phyloP scores from a whole-genome alignment of 257 asterid species.

The Solanum virginianum region DNA sequence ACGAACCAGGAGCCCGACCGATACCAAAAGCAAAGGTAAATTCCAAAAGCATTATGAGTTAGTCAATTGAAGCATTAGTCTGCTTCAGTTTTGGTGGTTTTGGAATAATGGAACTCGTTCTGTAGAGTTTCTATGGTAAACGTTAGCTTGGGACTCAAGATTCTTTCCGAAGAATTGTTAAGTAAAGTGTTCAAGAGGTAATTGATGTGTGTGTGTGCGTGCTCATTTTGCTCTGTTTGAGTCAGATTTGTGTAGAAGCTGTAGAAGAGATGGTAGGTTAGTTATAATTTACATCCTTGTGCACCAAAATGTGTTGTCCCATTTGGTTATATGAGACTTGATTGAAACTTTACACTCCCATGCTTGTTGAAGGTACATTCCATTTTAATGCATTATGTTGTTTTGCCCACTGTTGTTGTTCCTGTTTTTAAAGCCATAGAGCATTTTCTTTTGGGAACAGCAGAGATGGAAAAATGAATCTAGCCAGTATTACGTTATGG shows the following conservation, averaged over 20 bases:
- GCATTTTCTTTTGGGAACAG: background rate
- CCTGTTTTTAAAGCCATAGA: background rate
- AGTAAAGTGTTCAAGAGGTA: background rate
- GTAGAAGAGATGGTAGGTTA: background rate
- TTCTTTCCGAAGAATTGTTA: background rate
- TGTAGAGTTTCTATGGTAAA: background rate
- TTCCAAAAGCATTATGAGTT: background rate
- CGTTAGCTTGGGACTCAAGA: background rate
- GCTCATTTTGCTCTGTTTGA: background rate
- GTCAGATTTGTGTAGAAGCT: background rate
- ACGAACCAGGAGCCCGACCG: constrained; percentile 49
- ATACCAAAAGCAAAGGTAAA: constrained; percentile 65
- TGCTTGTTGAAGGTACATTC: background rate
- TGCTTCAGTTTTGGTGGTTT: background rate
- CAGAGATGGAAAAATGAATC: background rate
- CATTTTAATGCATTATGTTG: background rate
- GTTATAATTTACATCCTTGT: background rate
- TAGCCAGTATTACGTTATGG: background rate
- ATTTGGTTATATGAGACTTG: background rate
- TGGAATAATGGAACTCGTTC: background rate
- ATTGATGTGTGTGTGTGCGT: background rate
- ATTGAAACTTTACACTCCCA: background rate
- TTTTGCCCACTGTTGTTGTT: background rate
- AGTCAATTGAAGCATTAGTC: background rate
- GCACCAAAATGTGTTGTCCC: background rate